These are phyloP conservation scores for Plantago ovata DNA, from an alignment of 257 asterid species.

Conservation along the genomic window DNA sequence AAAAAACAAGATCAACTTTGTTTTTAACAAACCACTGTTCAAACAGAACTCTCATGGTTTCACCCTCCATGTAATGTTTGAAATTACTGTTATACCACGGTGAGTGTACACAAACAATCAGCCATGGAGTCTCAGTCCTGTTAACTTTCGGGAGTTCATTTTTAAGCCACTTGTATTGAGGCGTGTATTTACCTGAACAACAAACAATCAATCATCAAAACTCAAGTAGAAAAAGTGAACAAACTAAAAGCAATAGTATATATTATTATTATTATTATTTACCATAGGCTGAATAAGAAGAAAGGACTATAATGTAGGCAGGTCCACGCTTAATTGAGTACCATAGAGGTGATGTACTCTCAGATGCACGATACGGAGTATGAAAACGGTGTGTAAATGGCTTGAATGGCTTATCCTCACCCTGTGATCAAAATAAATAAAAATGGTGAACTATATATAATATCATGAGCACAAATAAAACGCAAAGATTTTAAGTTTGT, in stretches of 20 bases:
- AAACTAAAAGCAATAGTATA: not conserved
- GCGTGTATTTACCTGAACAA: constrained; percentile 39
- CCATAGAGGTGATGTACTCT: constrained; percentile 54
- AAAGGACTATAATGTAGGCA: too few species aligned
- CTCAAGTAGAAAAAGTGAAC: not conserved
- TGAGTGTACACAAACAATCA: too few species aligned
- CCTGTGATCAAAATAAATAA: too few species aligned
- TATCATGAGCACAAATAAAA: too few species aligned
- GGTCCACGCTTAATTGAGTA: constrained; percentile 44
- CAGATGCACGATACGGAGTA: constrained; percentile 37
- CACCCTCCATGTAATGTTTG: too few species aligned
- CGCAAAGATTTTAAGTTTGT: too few species aligned
- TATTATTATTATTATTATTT: too few species aligned
- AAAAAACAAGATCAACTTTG: constrained; percentile 49
- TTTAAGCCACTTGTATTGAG: constrained; percentile 43
- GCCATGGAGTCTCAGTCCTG: too few species aligned
- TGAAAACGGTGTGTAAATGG: constrained; percentile 42
- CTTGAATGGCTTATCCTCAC: too few species aligned
- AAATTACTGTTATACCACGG: too few species aligned
- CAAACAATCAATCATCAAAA: not conserved
- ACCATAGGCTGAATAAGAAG: constrained; percentile 50
- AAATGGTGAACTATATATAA: too few species aligned
- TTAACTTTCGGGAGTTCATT: constrained; percentile 37
- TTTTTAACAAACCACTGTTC: constrained; percentile 47
- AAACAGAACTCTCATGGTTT: constrained; percentile 47